Evolutionary conservation across 1,284 basidiomycete species (phyloP).

Genomic region (Heliocybe sulcata): DNA sequence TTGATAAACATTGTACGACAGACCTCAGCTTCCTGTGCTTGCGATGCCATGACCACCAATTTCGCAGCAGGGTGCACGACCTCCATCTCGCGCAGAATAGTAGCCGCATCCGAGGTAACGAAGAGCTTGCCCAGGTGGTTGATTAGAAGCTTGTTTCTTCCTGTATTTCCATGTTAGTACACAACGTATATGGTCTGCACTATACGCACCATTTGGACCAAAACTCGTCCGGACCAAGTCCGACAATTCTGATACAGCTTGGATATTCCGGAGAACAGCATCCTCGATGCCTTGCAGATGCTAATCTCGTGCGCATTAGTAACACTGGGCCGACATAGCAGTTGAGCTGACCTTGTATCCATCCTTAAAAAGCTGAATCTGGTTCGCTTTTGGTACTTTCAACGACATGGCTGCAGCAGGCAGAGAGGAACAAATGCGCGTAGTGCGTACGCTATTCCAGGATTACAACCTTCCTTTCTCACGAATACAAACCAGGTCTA

Average conservation of each 20-base stretch:
- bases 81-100: constrained; percentile 97
- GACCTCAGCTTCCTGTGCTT: constrained; percentile 94
- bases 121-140: constrained; percentile 95
- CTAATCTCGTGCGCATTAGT: constrained; percentile 34
- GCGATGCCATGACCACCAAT: constrained; percentile 94
- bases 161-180: constrained; percentile 26
- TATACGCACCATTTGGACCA: constrained; percentile 81
- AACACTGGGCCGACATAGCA: constrained; percentile 1
- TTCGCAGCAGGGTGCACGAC: constrained; percentile 98
- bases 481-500: not conserved
- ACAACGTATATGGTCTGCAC: not conserved
- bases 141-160: constrained; percentile 92
- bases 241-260: constrained; percentile 90
- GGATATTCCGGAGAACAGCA: constrained; percentile 91
- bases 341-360: constrained; percentile 72
- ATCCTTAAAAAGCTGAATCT: constrained; percentile 90
- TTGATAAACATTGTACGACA: not conserved
- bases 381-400: constrained; percentile 89
- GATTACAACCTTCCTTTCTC: not conserved
- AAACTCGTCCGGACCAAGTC: constrained; percentile 96
- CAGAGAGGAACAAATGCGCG: not conserved
- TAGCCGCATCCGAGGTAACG: constrained; percentile 98
- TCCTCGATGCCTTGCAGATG: constrained; percentile 89
- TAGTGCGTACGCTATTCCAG: not conserved
- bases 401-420: constrained; percentile 62